phyloP scores from a whole-genome alignment of 768 basidiomycete species.

The Daedaleopsis nitida region DNA sequence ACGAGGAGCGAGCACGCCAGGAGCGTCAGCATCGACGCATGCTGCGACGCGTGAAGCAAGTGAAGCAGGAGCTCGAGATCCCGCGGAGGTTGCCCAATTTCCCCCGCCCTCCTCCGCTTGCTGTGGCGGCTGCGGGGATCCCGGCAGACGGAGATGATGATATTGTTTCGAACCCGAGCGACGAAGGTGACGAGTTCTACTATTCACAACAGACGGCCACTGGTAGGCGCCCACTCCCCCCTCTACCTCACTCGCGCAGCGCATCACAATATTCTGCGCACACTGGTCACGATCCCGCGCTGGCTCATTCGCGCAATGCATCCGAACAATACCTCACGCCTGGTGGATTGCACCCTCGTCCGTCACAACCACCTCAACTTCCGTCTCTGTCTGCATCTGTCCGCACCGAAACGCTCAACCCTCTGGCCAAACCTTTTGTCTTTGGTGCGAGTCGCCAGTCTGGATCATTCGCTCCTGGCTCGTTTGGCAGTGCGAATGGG shows the following conservation, averaged over 20 bases:
- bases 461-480: slow-evolving; percentile 35
- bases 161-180: slow-evolving; percentile 84
- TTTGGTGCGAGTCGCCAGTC: slow-evolving; percentile 54
- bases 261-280: slow-evolving; percentile 59
- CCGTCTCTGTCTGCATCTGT: slow-evolving; percentile 12
- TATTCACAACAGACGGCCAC: slow-evolving; percentile 41
- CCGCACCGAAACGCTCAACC: slow-evolving; percentile 56
- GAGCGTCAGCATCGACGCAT: slow-evolving; percentile 63
- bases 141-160: slow-evolving; percentile 48
- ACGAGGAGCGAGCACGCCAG: slow-evolving; percentile 81
- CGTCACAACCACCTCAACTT: slow-evolving; percentile 6
- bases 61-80: slow-evolving; percentile 49
- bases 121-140: slow-evolving; percentile 32
- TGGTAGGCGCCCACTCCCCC: slow-evolving; percentile 53
- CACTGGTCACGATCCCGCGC: slow-evolving; percentile 53
- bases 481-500: slow-evolving; percentile 24
- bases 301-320: slow-evolving; percentile 59
- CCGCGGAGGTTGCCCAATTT: slow-evolving; percentile 79
- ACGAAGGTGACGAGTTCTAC: slow-evolving; percentile 50
- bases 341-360: slow-evolving; percentile 26
- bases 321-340: slow-evolving; percentile 45
- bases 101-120: slow-evolving; percentile 67
- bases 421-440: slow-evolving; percentile 82
- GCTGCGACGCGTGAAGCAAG: slow-evolving; percentile 46
- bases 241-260: slow-evolving; percentile 65